Percentiles rank a stretch among this genome's conserved stretches.
Conservation (phyloP, 192 early-diverging fungal species). For the Spinellus fusiger region DNA sequence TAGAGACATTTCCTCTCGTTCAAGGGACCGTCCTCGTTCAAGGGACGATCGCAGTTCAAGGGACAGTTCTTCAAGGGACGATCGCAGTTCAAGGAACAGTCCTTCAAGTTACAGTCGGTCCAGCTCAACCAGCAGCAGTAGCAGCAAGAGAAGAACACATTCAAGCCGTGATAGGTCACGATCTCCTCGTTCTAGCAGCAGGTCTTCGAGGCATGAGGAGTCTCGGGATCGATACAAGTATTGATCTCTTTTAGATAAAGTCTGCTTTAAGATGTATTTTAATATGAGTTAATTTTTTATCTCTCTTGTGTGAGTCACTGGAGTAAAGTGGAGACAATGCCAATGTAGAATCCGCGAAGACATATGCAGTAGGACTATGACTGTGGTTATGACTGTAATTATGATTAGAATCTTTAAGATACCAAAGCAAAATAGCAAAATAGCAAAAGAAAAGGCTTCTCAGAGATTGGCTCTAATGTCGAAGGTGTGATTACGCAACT, state of each 20-base stretch:
- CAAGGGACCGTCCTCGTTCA: neutral
- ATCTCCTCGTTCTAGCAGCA: neutral
- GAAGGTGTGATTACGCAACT: neutral
- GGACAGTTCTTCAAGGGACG: neutral
- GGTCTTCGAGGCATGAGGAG: neutral
- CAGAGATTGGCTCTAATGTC: neutral
- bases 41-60: neutral
- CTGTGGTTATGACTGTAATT: too few relatives aligned
- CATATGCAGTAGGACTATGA: too few relatives aligned
- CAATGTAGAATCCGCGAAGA: too few relatives aligned
- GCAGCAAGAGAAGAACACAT: neutral
- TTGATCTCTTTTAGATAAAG: neutral
- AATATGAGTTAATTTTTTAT: too few relatives aligned
- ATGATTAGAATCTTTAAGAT: too few relatives aligned
- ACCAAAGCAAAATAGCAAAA: neutral
- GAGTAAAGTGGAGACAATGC: too few relatives aligned
- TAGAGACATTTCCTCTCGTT: too few relatives aligned
- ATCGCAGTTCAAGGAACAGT: constrained; percentile 2
- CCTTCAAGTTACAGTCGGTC: neutral
- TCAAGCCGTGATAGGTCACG: neutral
- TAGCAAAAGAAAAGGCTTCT: neutral
- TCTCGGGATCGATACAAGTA: neutral
- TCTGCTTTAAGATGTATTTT: neutral
- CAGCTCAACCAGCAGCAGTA: neutral
- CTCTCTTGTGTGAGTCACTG: too few relatives aligned